phyloP scores from a whole-genome alignment of 176 grass and related monocot genomes.

The Paspalum vaginatum region DNA sequence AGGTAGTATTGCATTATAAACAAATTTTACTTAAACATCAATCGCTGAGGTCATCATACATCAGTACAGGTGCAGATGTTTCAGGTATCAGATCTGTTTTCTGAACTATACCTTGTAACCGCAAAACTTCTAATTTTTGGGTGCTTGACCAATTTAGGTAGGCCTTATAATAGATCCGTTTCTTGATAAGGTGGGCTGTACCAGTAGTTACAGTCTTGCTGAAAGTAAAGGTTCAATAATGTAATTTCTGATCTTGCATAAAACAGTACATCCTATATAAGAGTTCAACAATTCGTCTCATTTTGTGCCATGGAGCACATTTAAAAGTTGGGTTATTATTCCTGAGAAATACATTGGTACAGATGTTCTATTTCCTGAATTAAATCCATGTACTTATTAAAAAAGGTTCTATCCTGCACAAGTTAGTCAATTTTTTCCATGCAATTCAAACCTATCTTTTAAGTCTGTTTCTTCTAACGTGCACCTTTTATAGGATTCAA shows the following conservation, averaged over 20 bases:
- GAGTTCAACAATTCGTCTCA: neutral
- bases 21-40: neutral
- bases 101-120: constrained; percentile 7
- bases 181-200: neutral
- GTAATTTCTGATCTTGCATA: neutral
- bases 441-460: neutral
- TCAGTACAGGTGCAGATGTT: neutral
- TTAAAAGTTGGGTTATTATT: neutral
- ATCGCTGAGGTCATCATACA: neutral
- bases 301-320: neutral
- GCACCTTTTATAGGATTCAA: constrained; percentile 76
- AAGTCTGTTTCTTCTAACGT: constrained; percentile 19
- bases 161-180: neutral
- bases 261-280: constrained; percentile 1
- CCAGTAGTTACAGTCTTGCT: neutral
- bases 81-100: neutral
- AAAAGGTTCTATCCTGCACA: constrained; percentile 1
- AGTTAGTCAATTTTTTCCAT: neutral
- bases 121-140: neutral
- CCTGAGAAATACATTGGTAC: neutral
- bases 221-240: constrained; percentile 18
- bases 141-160: neutral
- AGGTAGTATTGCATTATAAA: neutral
- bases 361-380: neutral
- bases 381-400: neutral